Evolutionary conservation across 257 asterid genomes (phyloP).

Genomic region (Lycium ferocissimum): DNA sequence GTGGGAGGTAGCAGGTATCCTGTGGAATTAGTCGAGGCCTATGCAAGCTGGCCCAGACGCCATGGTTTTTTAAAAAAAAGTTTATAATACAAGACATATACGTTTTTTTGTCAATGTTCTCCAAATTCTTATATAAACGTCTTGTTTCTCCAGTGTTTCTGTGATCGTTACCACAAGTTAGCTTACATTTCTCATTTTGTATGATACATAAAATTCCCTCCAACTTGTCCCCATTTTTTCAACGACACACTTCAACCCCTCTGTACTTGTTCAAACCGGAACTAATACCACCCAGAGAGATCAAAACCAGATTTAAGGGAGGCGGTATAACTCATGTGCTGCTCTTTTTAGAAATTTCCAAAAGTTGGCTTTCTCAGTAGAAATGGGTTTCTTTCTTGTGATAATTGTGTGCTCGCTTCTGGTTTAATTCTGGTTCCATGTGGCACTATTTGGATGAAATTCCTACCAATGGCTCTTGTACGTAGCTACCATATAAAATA

Average conservation of each 20-base stretch:
- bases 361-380: not conserved
- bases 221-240: not conserved
- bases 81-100: not conserved
- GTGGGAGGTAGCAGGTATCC: not conserved
- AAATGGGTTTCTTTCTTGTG: conserved; percentile 16
- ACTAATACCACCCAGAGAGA: not conserved
- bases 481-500: conserved; percentile 2
- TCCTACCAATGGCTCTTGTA: conserved; percentile 2
- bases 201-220: not conserved
- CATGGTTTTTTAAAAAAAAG: not conserved
- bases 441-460: conserved; percentile 17
- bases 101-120: not conserved
- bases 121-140: not conserved
- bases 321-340: not conserved
- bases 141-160: conserved; percentile 6
- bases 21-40: not conserved
- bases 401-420: not conserved
- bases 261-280: not conserved
- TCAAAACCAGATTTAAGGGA: not conserved
- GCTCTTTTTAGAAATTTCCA: conserved; percentile 20
- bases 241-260: not conserved
- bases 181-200: conserved; percentile 8
- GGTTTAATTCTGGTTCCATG: conserved; percentile 19
- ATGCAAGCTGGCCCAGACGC: not conserved
- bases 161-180: not conserved